These are phyloP conservation scores for Exserohilum rostratum DNA, from an alignment of 2,329 filamentous ascomycete genomes.

Conservation along the genomic window DNA sequence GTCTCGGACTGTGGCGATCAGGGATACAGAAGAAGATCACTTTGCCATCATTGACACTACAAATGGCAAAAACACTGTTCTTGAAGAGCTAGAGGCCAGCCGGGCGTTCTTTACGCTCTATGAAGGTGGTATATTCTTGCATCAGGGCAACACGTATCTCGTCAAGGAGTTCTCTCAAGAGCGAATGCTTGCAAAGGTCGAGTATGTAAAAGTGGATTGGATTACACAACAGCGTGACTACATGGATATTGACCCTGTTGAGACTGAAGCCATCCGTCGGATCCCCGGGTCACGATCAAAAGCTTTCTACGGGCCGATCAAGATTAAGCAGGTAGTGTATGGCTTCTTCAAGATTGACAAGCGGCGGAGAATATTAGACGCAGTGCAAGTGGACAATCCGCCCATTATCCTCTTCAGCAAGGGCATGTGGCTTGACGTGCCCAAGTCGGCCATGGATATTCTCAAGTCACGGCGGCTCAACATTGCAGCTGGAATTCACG, in stretches of 20 bases:
- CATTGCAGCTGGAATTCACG: conserved; percentile 88
- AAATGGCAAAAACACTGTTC: conserved; percentile 77
- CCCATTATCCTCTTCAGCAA: conserved; percentile 84
- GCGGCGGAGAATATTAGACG: conserved; percentile 83
- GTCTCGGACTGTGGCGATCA: conserved; percentile 81
- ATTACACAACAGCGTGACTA: conserved; percentile 91
- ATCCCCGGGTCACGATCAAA: conserved; percentile 68
- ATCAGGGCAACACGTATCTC: conserved; percentile 92
- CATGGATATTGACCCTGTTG: conserved; percentile 91
- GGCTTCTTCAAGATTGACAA: conserved; percentile 98
- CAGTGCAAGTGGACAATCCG: conserved; percentile 90
- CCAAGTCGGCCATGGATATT: conserved; percentile 77
- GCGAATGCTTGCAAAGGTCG: conserved; percentile 81
- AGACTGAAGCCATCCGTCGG: conserved; percentile 83
- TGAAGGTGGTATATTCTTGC: conserved; percentile 94
- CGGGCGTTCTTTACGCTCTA: conserved; percentile 96
- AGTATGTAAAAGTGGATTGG: conserved; percentile 91
- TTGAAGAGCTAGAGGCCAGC: conserved; percentile 95
- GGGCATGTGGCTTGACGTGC: conserved; percentile 95
- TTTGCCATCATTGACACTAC: conserved; percentile 93
- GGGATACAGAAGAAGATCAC: conserved; percentile 88
- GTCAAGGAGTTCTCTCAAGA: conserved; percentile 88
- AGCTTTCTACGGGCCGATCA: conserved; percentile 86
- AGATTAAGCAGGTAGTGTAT: conserved; percentile 86
- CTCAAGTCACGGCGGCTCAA: conserved; percentile 75